A percentile compares a stretch with the other conserved stretches of the same genome.
Conservation (phyloP, 2,329 filamentous ascomycete genomes). For the Chaetoscypha palmicola region DNA sequence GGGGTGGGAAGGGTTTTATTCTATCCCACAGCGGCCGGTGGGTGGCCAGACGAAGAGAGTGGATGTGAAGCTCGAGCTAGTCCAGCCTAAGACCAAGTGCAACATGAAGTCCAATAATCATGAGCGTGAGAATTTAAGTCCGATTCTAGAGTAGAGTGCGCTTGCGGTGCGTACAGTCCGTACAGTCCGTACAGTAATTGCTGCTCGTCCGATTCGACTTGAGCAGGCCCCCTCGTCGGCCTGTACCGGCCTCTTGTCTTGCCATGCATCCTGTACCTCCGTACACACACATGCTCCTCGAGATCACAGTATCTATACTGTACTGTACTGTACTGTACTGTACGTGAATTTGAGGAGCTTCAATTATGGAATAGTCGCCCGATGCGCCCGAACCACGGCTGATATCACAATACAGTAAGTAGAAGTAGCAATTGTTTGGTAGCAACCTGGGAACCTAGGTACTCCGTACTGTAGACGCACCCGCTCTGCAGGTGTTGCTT, state of each 20-base stretch:
- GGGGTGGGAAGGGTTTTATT: constrained; percentile 6
- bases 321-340: background rate
- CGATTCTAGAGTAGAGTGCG: too few species aligned
- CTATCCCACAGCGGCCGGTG: background rate
- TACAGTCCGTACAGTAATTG: too few species aligned
- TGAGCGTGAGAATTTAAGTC: too few species aligned
- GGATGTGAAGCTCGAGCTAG: background rate
- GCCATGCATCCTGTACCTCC: too few species aligned
- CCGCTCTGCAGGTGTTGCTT: background rate
- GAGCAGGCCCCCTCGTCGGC: background rate
- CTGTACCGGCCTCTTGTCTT: constrained; percentile 4
- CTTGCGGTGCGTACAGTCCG: too few species aligned
- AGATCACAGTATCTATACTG: too few species aligned
- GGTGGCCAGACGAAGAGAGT: background rate
- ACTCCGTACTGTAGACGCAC: too few species aligned
- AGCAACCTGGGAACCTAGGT: too few species aligned
- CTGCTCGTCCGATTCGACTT: constrained; percentile 4
- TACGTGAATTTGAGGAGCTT: background rate
- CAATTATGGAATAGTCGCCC: background rate
- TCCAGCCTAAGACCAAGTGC: background rate
- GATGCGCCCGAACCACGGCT: background rate
- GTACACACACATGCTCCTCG: too few species aligned
- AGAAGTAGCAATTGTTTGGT: too few species aligned
- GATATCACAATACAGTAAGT: too few species aligned
- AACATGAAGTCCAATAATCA: too few species aligned